phyloP scores from a whole-genome alignment of 2,329 filamentous ascomycete genomes.

The Paraphaeosphaeria minitans region DNA sequence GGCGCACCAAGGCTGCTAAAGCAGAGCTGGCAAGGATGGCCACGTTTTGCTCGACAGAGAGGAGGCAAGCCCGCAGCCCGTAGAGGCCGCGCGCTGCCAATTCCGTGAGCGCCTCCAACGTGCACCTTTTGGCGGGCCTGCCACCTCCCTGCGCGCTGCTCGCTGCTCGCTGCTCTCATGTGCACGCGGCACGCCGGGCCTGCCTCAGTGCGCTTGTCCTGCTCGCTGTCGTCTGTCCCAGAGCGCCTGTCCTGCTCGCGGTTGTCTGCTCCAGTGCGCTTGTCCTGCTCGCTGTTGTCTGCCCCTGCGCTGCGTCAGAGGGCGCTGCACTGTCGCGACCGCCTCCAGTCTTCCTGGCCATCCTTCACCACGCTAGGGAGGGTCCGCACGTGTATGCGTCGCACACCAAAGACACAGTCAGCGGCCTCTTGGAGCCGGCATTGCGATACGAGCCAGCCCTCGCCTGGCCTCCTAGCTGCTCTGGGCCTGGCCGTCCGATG shows the following conservation, averaged over 20 bases:
- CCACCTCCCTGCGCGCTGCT: not conserved
- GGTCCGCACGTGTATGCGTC: slow-evolving; percentile 21
- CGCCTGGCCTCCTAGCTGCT: slow-evolving; percentile 8
- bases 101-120: slow-evolving; percentile 1
- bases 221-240: not conserved
- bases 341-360: not conserved
- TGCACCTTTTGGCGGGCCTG: not conserved
- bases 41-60: slow-evolving; percentile 20
- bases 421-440: slow-evolving; percentile 14
- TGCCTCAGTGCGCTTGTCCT: not conserved
- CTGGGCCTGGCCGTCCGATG: slow-evolving; percentile 7
- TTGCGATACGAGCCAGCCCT: slow-evolving; percentile 15
- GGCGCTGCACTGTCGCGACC: not conserved
- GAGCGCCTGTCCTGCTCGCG: not conserved
- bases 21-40: slow-evolving; percentile 19
- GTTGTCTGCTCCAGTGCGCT: too few relatives aligned
- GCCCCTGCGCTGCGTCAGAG: slow-evolving; percentile 3
- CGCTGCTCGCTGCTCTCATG: not conserved
- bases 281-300: not conserved
- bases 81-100: slow-evolving; percentile 5
- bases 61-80: slow-evolving; percentile 3
- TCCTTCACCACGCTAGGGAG: slow-evolving; percentile 14
- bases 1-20: slow-evolving; percentile 18
- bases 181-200: too few relatives aligned
- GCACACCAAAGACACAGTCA: slow-evolving; percentile 29